Conservation (phyloP, 2,329 filamentous ascomycete species). For the Apiospora rasikravindrae region DNA sequence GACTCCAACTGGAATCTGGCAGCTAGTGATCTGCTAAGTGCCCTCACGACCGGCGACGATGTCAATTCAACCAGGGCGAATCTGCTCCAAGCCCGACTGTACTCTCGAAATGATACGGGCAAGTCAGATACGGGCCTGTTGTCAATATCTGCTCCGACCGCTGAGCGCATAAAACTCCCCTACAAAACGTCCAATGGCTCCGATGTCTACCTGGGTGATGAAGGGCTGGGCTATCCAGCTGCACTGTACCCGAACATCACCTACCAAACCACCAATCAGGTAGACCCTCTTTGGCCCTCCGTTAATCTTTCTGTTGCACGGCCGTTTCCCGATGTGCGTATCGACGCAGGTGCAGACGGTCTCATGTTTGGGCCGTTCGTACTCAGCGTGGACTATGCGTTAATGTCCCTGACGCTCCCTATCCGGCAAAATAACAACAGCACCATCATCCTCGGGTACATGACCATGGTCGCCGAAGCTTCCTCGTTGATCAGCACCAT, state of each 20-base stretch:
- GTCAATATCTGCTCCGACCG: slow-evolving; percentile 62
- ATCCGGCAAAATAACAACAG: slow-evolving; percentile 70
- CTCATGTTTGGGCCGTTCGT: slow-evolving; percentile 79
- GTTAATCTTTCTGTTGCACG: slow-evolving; percentile 51
- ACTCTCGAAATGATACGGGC: slow-evolving; percentile 69
- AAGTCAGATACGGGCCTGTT: slow-evolving; percentile 57
- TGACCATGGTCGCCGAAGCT: slow-evolving; percentile 79
- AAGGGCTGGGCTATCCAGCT: slow-evolving; percentile 70
- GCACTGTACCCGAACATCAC: slow-evolving; percentile 80
- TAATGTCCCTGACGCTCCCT: slow-evolving; percentile 82
- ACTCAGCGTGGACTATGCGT: slow-evolving; percentile 73
- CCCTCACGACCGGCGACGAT: slow-evolving; percentile 65
- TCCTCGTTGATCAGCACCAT: slow-evolving; percentile 66
- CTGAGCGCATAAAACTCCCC: slow-evolving; percentile 64
- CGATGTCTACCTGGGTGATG: slow-evolving; percentile 64
- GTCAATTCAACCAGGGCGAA: slow-evolving; percentile 44
- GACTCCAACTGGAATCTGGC: slow-evolving; percentile 66
- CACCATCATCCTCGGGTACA: slow-evolving; percentile 76
- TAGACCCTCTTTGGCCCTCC: slow-evolving; percentile 47
- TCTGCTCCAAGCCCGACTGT: slow-evolving; percentile 76
- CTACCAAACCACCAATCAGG: slow-evolving; percentile 54
- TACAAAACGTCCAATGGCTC: slow-evolving; percentile 63
- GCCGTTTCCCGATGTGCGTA: slow-evolving; percentile 56
- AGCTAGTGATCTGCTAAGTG: slow-evolving; percentile 69
- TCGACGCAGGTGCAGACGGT: slow-evolving; percentile 53